Evolutionary conservation across 345 rosid genomes (phyloP).

Genomic region (Erysimum cheiranthoides): DNA sequence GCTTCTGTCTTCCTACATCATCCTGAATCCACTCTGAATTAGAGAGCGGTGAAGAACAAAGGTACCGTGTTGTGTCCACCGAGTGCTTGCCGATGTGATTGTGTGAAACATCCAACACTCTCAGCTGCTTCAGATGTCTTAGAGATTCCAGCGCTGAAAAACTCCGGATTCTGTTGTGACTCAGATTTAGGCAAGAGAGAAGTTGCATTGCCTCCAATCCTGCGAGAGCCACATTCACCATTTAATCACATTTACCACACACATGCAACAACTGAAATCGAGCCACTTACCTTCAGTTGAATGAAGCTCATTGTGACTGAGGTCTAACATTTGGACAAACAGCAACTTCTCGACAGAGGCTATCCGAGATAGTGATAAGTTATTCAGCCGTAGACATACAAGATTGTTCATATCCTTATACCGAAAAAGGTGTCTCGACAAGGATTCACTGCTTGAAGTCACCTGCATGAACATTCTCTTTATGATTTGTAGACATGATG

Average conservation of each 20-base stretch:
- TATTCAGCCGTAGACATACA: constrained; percentile 72
- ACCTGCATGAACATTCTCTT: constrained; percentile 60
- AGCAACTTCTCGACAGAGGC: constrained; percentile 73
- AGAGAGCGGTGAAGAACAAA: constrained; percentile 77
- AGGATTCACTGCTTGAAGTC: constrained; percentile 57
- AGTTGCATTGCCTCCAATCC: constrained; percentile 88
- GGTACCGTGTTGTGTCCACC: constrained; percentile 75
- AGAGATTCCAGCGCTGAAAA: constrained; percentile 79
- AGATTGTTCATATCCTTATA: constrained; percentile 47
- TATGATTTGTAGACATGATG: constrained; percentile 24
- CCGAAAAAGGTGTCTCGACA: constrained; percentile 58
- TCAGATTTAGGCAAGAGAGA: constrained; percentile 70
- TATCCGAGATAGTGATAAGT: constrained; percentile 70
- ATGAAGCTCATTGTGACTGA: constrained; percentile 79
- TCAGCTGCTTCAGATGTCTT: constrained; percentile 65
- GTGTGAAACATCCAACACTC: constrained; percentile 75
- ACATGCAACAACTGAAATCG: constrained; percentile 9
- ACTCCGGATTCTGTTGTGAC: constrained; percentile 68
- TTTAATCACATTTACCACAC: constrained; percentile 13
- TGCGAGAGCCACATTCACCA: constrained; percentile 35
- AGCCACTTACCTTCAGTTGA: constrained; percentile 76
- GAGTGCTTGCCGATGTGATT: constrained; percentile 90
- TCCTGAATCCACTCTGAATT: constrained; percentile 59
- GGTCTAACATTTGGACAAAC: constrained; percentile 93
- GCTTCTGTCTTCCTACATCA: constrained; percentile 37